phyloP scores from a whole-genome alignment of 257 asterid species.

The Fraxinus excelsior region DNA sequence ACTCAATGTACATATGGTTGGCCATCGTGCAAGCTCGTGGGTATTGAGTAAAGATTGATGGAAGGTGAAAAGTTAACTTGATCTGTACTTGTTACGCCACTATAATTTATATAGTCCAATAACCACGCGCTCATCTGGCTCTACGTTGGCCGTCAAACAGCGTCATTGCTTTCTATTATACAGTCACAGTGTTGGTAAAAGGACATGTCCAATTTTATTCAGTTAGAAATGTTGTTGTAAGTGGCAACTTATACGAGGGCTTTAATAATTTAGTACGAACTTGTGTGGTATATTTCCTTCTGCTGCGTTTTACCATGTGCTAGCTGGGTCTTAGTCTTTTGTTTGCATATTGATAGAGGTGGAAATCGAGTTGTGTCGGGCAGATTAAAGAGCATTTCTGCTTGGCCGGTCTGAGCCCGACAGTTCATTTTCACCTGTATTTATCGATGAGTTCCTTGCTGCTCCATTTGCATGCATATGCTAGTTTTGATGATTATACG shows the following conservation, averaged over 20 bases:
- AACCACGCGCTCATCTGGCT: neutral
- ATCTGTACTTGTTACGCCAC: slow-evolving; percentile 1
- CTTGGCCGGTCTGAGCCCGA: neutral
- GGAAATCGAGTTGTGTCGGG: neutral
- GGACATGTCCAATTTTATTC: neutral
- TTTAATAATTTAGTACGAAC: neutral
- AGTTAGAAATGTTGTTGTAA: neutral
- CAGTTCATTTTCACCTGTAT: neutral
- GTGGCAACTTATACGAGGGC: neutral
- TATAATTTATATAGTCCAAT: neutral
- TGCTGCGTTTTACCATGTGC: neutral
- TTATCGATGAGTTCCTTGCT: neutral
- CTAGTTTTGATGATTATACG: neutral
- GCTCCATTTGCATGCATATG: neutral
- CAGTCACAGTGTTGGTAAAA: neutral
- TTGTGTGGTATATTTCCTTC: neutral
- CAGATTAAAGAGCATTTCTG: neutral
- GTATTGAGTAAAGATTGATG: neutral
- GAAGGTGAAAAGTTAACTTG: neutral
- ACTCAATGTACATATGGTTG: neutral
- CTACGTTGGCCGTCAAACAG: neutral
- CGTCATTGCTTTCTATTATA: neutral
- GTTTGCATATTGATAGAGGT: neutral
- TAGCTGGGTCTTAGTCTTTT: neutral
- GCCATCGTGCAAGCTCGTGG: slow-evolving; percentile 13